Percentiles rank a stretch among this genome's conserved stretches.
These are phyloP conservation scores for Trichoderma atrobrunneum DNA, from an alignment of 2,329 filamentous ascomycete genomes.

Conservation along the genomic window DNA sequence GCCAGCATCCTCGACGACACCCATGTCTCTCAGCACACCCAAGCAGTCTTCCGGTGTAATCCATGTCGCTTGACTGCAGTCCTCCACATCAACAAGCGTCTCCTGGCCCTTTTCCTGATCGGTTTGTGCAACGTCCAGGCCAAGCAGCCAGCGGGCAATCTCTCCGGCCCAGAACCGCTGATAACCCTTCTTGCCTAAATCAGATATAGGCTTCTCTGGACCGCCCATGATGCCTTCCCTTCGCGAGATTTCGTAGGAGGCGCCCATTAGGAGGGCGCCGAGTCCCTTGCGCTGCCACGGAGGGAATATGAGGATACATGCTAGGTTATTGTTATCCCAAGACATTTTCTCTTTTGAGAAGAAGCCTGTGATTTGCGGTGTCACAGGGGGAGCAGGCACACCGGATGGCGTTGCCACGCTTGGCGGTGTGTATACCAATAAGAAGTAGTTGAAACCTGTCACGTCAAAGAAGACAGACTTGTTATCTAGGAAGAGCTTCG, in stretches of 20 bases:
- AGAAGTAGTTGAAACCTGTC: conserved; percentile 88
- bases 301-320: conserved; percentile 93
- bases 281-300: conserved; percentile 92
- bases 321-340: conserved; percentile 97
- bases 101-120: conserved; percentile 32
- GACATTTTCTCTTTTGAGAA: conserved; percentile 99
- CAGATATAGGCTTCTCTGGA: conserved; percentile 89
- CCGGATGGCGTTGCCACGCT: conserved; percentile 26
- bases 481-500: conserved; percentile 95
- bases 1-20: conserved; percentile 59
- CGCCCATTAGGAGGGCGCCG: conserved; percentile 84
- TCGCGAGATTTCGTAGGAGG: conserved; percentile 87
- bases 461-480: conserved; percentile 99
- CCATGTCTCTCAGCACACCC: conserved; percentile 75
- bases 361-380: conserved; percentile 73
- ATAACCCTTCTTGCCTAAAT: conserved; percentile 80
- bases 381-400: conserved; percentile 12
- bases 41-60: conserved; percentile 84
- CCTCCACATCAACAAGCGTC: conserved; percentile 61
- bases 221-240: conserved; percentile 82
- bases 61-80: conserved; percentile 75
- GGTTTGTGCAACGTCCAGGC: conserved; percentile 37
- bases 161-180: conserved; percentile 82
- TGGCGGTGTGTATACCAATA: conserved; percentile 70
- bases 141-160: conserved; percentile 67